Percentiles rank a stretch among this genome's conserved stretches.
Evolutionary conservation across 192 early-diverging fungal species (phyloP).

Genomic region (Backusella tarrabulga): DNA sequence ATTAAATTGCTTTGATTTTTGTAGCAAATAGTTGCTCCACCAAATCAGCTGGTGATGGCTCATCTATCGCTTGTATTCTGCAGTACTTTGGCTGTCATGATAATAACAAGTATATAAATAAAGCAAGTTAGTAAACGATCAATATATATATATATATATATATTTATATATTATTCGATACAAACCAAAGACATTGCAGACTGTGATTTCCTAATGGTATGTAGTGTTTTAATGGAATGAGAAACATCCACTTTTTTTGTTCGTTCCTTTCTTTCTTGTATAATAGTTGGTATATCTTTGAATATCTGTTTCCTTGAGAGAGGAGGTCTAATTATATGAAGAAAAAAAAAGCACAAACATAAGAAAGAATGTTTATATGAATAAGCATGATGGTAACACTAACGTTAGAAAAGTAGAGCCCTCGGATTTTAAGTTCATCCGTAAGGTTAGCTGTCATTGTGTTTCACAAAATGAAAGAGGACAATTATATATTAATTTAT

Average conservation of each 20-base stretch:
- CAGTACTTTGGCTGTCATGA: slow-evolving; percentile 17
- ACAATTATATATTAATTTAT: not conserved
- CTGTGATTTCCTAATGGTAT: slow-evolving; percentile 18
- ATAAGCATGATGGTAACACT: slow-evolving; percentile 1
- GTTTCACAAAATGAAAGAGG: not conserved
- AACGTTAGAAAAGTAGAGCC: slow-evolving; percentile 28
- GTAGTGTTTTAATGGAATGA: not conserved
- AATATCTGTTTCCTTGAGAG: slow-evolving; percentile 36
- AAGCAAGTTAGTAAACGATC: not conserved
- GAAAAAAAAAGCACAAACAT: not conserved
- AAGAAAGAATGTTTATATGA: not conserved
- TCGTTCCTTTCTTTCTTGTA: slow-evolving; percentile 12
- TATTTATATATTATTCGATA: not conserved
- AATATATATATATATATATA: not conserved
- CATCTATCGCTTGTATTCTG: slow-evolving; percentile 14
- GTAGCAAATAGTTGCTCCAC: slow-evolving; percentile 34
- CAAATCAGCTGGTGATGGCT: slow-evolving; percentile 25
- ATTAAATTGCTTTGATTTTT: not conserved
- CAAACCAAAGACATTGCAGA: slow-evolving; percentile 19
- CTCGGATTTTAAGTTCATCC: slow-evolving; percentile 31
- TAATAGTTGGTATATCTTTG: slow-evolving; percentile 26
- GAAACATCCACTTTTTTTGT: not conserved
- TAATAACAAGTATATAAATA: not conserved
- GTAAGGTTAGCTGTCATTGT: slow-evolving; percentile 33
- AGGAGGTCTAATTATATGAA: slow-evolving; percentile 25